A percentile compares a stretch with the other conserved stretches of the same genome.
phyloP scores from a whole-genome alignment of 1,284 basidiomycete genomes.

The Tylopilus orsonianus region DNA sequence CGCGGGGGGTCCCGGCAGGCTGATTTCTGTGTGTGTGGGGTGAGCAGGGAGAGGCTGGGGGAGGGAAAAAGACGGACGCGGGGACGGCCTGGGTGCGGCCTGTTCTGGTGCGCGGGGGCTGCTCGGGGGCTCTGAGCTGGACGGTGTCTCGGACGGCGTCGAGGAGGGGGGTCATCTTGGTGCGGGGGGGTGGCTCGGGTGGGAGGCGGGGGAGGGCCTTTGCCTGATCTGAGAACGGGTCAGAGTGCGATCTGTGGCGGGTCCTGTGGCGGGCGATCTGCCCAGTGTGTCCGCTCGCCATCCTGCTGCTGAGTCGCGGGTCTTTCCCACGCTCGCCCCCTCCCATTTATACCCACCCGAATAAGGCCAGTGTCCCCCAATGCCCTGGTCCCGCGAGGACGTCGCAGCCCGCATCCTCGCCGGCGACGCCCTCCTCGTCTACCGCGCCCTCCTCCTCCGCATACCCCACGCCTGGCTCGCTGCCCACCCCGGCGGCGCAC shows the following conservation, averaged over 20 bases:
- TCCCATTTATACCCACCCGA: too few relatives aligned
- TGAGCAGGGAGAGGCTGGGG: too few relatives aligned
- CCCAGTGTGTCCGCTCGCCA: too few relatives aligned
- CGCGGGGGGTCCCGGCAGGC: slow-evolving; percentile 30
- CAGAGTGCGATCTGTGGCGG: slow-evolving; percentile 52
- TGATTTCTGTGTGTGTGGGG: slow-evolving; percentile 14
- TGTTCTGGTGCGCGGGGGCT: slow-evolving; percentile 41
- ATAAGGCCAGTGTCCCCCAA: too few relatives aligned
- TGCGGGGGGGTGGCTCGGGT: slow-evolving; percentile 33
- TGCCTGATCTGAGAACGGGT: slow-evolving; percentile 55
- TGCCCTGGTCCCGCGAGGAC: slow-evolving; percentile 52
- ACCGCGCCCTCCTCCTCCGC: slow-evolving; percentile 74
- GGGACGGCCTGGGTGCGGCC: slow-evolving; percentile 48
- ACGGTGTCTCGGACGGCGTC: slow-evolving; percentile 70
- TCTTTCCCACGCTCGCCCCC: too few relatives aligned
- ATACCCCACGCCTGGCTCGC: slow-evolving; percentile 84
- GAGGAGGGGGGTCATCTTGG: slow-evolving; percentile 41
- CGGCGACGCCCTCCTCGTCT: slow-evolving; percentile 82
- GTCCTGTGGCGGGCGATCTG: slow-evolving; percentile 37
- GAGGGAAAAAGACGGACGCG: slow-evolving; percentile 33
- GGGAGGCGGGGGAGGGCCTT: slow-evolving; percentile 40
- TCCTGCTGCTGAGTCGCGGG: too few relatives aligned
- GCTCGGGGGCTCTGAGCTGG: slow-evolving; percentile 40
- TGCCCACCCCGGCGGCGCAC: slow-evolving; percentile 86
- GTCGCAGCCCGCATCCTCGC: slow-evolving; percentile 70